phyloP scores from a whole-genome alignment of 768 basidiomycete genomes.

The Leucosporidium scottii region DNA sequence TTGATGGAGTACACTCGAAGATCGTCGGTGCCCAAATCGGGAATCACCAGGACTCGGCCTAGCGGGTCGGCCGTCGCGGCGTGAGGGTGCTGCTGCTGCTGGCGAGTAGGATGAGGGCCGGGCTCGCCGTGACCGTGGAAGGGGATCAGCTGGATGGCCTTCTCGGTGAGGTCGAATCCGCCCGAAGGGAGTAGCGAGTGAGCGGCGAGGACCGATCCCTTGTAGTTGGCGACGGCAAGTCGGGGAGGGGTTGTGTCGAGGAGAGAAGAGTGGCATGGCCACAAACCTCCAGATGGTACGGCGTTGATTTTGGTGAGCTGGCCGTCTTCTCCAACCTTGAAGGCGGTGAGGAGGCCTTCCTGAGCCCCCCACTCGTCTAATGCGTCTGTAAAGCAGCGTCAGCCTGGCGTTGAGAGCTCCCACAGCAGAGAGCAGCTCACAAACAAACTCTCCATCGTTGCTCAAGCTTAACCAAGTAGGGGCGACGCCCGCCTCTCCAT shows the following conservation, averaged over 20 bases:
- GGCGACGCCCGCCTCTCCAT: neutral
- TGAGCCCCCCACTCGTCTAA: slow-evolving; percentile 14
- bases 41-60: slow-evolving; percentile 6
- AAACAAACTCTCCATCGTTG: neutral
- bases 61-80: slow-evolving; percentile 22
- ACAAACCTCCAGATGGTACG: slow-evolving; percentile 8
- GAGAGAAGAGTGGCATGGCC: slow-evolving; percentile 11
- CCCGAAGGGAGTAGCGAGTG: slow-evolving; percentile 8
- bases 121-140: neutral
- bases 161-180: neutral
- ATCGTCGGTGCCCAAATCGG: slow-evolving; percentile 31
- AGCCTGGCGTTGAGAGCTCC: too few relatives aligned
- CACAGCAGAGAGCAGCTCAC: too few relatives aligned
- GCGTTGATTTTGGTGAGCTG: neutral
- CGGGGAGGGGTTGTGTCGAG: slow-evolving; percentile 4
- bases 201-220: neutral
- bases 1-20: slow-evolving; percentile 5
- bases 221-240: slow-evolving; percentile 20
- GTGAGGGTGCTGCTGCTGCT: slow-evolving; percentile 27
- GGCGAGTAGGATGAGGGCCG: slow-evolving; percentile 7
- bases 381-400: neutral
- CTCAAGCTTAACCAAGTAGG: slow-evolving; percentile 26
- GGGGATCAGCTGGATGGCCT: neutral
- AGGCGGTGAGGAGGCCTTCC: neutral
- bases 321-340: neutral